phyloP scores from a whole-genome alignment of 805 yeast species.

The Myxozyma neotropica region DNA sequence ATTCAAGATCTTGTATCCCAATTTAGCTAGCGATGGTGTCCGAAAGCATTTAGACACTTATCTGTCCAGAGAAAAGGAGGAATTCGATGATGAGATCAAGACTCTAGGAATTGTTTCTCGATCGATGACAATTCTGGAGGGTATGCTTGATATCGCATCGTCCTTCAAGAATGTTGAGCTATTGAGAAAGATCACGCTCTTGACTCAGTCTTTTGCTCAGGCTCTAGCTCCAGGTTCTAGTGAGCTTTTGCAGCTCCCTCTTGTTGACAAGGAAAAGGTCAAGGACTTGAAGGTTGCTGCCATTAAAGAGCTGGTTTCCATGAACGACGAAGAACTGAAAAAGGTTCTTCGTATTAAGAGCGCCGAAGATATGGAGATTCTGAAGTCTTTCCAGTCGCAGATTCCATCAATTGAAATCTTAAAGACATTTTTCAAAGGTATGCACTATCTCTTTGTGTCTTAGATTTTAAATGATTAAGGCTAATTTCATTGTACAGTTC shows the following conservation, averaged over 20 bases:
- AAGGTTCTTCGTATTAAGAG: slow-evolving; percentile 26
- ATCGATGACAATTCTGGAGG: slow-evolving; percentile 66
- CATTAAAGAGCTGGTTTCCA: slow-evolving; percentile 8
- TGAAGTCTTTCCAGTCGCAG: slow-evolving; percentile 28
- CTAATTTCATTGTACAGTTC: slow-evolving; percentile 56
- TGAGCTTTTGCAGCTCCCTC: slow-evolving; percentile 74
- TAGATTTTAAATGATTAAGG: neutral
- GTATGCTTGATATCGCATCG: slow-evolving; percentile 78
- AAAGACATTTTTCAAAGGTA: slow-evolving; percentile 31
- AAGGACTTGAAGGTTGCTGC: neutral
- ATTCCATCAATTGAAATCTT: slow-evolving; percentile 27
- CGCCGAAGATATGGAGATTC: slow-evolving; percentile 22
- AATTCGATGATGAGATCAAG: slow-evolving; percentile 45
- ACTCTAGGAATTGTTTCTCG: slow-evolving; percentile 60
- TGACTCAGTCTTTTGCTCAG: slow-evolving; percentile 29
- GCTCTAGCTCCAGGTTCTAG: slow-evolving; percentile 30
- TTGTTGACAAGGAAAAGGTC: slow-evolving; percentile 51
- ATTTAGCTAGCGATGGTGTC: slow-evolving; percentile 52
- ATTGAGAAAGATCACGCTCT: slow-evolving; percentile 11
- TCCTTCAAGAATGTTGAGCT: slow-evolving; percentile 72
- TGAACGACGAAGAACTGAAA: slow-evolving; percentile 40
- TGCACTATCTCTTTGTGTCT: neutral
- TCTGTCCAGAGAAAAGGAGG: slow-evolving; percentile 53
- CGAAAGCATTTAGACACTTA: slow-evolving; percentile 58
- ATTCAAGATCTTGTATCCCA: slow-evolving; percentile 50